Conservation (phyloP, 2,329 filamentous ascomycete species). For the Bertia moriformis region DNA sequence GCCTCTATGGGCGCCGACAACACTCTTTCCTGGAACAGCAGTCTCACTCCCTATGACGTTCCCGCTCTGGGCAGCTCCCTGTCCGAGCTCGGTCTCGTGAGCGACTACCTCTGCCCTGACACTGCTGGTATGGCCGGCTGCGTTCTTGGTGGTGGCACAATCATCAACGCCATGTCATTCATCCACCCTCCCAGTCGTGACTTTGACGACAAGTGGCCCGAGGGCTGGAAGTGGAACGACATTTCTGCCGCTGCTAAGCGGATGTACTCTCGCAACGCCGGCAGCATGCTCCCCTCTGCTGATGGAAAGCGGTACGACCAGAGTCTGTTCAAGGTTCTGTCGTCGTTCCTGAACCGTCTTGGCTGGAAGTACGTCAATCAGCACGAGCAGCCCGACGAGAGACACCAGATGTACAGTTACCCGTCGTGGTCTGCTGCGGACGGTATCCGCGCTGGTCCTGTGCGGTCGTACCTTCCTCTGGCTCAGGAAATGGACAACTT, state of each 20-base stretch:
- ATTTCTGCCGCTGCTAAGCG: constrained; percentile 41
- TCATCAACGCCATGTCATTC: constrained; percentile 31
- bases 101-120: constrained; percentile 51
- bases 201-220: constrained; percentile 59
- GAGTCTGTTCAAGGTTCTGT: constrained; percentile 48
- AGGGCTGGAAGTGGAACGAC: constrained; percentile 55
- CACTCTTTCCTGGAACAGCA: constrained; percentile 15
- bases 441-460: constrained; percentile 53
- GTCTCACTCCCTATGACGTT: constrained; percentile 14
- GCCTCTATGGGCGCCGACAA: constrained; percentile 14
- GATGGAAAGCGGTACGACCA: constrained; percentile 57
- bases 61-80: constrained; percentile 45
- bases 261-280: constrained; percentile 55
- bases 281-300: constrained; percentile 48
- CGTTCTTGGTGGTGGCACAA: constrained; percentile 52
- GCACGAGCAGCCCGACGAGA: constrained; percentile 42
- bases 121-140: constrained; percentile 61
- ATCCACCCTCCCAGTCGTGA: constrained; percentile 18
- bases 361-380: constrained; percentile 51
- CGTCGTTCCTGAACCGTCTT: constrained; percentile 37
- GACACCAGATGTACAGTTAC: constrained; percentile 51
- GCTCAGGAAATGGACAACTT: constrained; percentile 49
- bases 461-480: constrained; percentile 56
- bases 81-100: constrained; percentile 58
- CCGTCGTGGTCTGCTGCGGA: constrained; percentile 54